Evolutionary conservation across 371 early-diverging fungal species (phyloP), one percentile per base, ranked within the genome.

Genomic region (Entomophthora muscae): DNA sequence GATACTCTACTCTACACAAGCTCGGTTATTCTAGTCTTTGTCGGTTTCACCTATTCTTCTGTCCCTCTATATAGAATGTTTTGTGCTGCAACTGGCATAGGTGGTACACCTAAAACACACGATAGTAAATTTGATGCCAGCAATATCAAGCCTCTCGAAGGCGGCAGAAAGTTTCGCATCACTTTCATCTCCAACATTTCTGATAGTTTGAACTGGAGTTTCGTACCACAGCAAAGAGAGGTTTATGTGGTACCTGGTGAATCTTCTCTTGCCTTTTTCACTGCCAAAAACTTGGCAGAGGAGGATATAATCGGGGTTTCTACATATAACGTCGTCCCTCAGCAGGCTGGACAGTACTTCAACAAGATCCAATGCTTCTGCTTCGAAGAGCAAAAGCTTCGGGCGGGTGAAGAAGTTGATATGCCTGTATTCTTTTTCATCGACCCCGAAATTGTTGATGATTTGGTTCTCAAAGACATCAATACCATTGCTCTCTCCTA

Each of bases 331-430:
- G 95, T 98, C 28, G 82, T 91, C 0, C 98, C 98, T 1, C 79
- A 84, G 63, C 86, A 91, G 69, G 94, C 91, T 0, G 98, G 89
- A 1, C 80, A 78, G 21, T 89, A 95, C 63, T 95, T 96, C 66
- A 98, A 96, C 83, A 98, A 96, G 79, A 95, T 96, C 64, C 98
- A 98, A 70, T 98, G 98, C 71, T 98, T 98, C 66, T 98, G 98
- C 69, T 98, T 98, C 76, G 98, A 98, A 69, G 96, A 97, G 70
- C 98, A 98, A 72, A 86, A 83, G 72, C 74, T 98, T 62, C 79
- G 73, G 32, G 87, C 96, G 0, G 84, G 83, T 1, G 98, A 98
- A 73, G 85, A 91, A 65, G 90, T 98, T 1, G 98, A 98, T 66
- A 98, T 98, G 98, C 98, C 98, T 5, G 95, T 98, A 31, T 98